Base-by-base conservation (phyloP, 495 filamentous ascomycete species). In the Daldinia concentrica region DNA sequence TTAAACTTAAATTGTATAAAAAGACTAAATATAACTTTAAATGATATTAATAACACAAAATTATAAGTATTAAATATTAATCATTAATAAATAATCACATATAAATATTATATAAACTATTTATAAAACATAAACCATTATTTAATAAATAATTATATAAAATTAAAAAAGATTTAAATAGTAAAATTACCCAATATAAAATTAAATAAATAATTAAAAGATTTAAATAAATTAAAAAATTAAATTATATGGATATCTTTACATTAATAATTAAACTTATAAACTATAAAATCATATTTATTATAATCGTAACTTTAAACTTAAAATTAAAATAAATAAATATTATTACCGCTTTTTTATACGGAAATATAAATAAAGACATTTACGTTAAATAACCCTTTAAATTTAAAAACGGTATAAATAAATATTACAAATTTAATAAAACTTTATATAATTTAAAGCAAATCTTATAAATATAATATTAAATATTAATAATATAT, bases 211-310 rank as follows among this genome's bases (percentile, higher is more conserved):
- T 48, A 48, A 48, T 48, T 5, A 19, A 22, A 19, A 48, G 9
- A 7, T 48, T 48, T 22, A 22, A 48, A 48, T 48, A 48, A 22
- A 48, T 48, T 9, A 22, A 48, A 48, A 22, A 8, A 6, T 8
- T 48, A 6, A 48, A 48, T 48, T 48, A 48, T 48, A 48, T 48
- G 11, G 11, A 48, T 48, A 48, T 19, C 1, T 48, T 48, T 48
- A 48, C n/a, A 7, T 48, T 48, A 48, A 48, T 48, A 22, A 22
- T 48, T 48, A 48, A 48, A 48, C n/a, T 48, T 48, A 48, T 48
- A 48, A 48, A 22, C 7, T 48, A 48, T 48, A 48, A 48, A 24
- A 7, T 22, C 24, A 17, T 48, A 48, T 48, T 48, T 48, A 48
- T 48, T 17, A 48, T 45, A 45, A 45, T 8, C 1, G 6, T 17